Conservation (phyloP, 257 asterid species). For the Fraxinus anomala region DNA sequence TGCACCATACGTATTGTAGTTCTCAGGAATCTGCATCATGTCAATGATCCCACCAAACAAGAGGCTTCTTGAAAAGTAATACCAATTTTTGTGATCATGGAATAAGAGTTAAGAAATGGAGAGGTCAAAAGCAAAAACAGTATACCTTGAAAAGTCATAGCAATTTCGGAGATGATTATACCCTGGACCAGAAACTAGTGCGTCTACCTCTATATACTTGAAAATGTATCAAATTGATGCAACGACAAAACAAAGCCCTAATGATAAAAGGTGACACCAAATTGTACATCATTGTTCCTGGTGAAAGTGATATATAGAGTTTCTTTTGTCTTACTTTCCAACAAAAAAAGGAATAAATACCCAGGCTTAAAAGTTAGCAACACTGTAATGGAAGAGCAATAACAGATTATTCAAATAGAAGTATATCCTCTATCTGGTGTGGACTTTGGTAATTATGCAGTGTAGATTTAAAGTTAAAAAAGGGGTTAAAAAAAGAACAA, state of each 20-base stretch:
- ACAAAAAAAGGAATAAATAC: constrained; percentile 2
- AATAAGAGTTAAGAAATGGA: background rate
- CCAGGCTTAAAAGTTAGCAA: background rate
- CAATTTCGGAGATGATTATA: constrained; percentile 6
- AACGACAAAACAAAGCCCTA: constrained; percentile 9
- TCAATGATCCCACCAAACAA: background rate
- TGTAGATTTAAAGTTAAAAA: background rate
- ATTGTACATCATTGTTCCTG: background rate
- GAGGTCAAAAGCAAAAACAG: background rate
- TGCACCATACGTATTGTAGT: background rate
- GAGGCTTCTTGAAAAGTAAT: background rate
- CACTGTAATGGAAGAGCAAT: background rate
- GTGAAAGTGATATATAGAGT: background rate
- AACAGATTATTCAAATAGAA: background rate
- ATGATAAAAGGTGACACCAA: constrained; percentile 11
- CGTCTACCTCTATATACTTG: background rate
- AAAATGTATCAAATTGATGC: background rate
- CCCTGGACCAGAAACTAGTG: background rate
- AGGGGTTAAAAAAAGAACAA: background rate
- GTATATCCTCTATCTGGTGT: background rate
- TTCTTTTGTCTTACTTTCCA: background rate
- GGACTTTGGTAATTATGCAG: background rate
- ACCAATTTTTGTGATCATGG: constrained; percentile 4
- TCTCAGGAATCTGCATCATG: background rate
- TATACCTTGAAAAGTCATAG: background rate